Evolutionary conservation across 202 grass and related monocot genomes (phyloP), one percentile per base, ranked within the genome.

Genomic region (Digitaria exilis): DNA sequence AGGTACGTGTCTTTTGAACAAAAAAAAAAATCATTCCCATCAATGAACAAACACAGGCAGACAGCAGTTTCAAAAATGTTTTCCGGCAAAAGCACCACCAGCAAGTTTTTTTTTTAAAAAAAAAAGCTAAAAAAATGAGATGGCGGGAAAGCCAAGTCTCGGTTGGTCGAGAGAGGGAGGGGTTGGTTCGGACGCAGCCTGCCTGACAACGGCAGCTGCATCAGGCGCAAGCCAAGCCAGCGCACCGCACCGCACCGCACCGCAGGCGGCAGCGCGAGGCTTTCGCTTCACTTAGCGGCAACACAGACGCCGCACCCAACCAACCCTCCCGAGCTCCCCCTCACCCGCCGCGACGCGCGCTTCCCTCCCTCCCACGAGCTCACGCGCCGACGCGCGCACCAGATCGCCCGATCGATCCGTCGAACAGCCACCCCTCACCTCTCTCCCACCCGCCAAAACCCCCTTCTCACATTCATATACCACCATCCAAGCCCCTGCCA

Each of bases 301-400:
- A 98, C 92, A 89, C 89, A 73, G 96, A 98, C 96, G 90, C 89
- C 77, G 85, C 96, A 98, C 83, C 96, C 84, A 86, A 95, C 88
- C 81, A 43, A 30, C 66, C 63, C 64, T 34, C 77, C 31, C 44
- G 54, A 46, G 78, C 79, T 76, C 81, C 74, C 77, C 69, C 83
- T 83, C 88, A 89, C 90, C 89, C 81, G 68, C 85, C 88, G 84
- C 87, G 37, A 35, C 77, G 77, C 68, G 2, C 41, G 65, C 79
- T 7, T 68, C 65, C 21, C 65, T 25, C 65, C 37, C 78, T n/a
- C n/a, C n/a, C n/a, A n/a, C n/a, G n/a, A n/a, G n/a, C n/a, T n/a
- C n/a, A 12, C 80, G 56, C 64, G 37, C 79, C 71, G 35, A 13
- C 68, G 57, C n/a, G n/a, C 24, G 0, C 51, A 5, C 58, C 4